Conservation (phyloP, 257 asterid species). For the Capsicum baccatum region DNA sequence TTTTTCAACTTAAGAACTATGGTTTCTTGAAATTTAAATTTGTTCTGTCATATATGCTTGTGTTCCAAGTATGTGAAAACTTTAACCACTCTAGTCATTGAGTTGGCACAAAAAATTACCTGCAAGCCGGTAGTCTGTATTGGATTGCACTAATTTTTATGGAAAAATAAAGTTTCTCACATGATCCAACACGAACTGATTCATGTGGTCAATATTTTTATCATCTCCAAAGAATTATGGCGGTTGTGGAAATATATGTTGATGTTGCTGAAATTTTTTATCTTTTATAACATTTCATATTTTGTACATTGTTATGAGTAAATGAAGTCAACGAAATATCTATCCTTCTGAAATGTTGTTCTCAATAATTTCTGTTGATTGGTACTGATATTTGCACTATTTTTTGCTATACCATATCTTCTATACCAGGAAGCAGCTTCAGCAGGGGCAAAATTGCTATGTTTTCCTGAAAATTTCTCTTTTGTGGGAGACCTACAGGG, state of each 20-base stretch:
- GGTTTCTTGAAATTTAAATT: neutral
- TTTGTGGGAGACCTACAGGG: constrained; percentile 73
- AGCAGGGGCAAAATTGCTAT: constrained; percentile 88
- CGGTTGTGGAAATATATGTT: neutral
- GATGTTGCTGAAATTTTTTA: neutral
- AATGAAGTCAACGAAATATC: neutral
- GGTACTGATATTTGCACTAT: constrained; percentile 32
- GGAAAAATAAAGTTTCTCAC: neutral
- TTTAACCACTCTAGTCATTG: neutral
- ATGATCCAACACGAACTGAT: neutral
- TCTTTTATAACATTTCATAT: constrained; percentile 13
- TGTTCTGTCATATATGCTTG: constrained; percentile 6
- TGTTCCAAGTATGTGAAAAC: neutral
- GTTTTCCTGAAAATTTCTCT: constrained; percentile 95
- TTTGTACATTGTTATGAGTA: neutral
- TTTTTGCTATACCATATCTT: constrained; percentile 23
- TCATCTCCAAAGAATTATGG: neutral
- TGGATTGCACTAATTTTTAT: constrained; percentile 13
- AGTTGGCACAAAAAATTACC: neutral
- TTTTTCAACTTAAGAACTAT: neutral
- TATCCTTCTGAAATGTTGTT: neutral
- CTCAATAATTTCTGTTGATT: neutral
- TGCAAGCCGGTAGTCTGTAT: neutral
- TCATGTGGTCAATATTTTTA: neutral
- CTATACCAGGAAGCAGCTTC: constrained; percentile 72